Conservation (phyloP, 768 basidiomycete genomes). For the Pleurotus tuber-regium region DNA sequence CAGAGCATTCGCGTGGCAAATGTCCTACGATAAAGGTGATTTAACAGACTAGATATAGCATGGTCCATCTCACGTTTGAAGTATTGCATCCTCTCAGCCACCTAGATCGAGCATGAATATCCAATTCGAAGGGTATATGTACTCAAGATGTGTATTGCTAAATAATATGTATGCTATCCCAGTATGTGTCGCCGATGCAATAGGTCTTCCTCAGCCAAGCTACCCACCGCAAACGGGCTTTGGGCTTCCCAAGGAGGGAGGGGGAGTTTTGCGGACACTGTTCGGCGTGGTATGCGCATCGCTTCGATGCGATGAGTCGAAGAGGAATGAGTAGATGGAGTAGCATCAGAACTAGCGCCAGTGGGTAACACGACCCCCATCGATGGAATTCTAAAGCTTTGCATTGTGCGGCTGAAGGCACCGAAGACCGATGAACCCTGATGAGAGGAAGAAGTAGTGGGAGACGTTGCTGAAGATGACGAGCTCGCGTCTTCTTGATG, state of each 20-base stretch:
- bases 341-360: neutral
- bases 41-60: too few relatives aligned
- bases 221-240: neutral
- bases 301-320: neutral
- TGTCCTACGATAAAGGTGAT: too few relatives aligned
- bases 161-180: too few relatives aligned
- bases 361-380: neutral
- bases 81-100: too few relatives aligned
- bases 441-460: neutral
- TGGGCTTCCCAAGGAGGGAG: neutral
- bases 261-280: neutral
- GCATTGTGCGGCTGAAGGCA: conserved; percentile 51
- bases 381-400: conserved; percentile 36
- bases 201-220: neutral
- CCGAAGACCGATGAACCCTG: conserved; percentile 49
- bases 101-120: neutral
- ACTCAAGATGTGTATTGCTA: neutral
- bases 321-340: neutral
- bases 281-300: conserved; percentile 1
- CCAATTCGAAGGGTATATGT: conserved; percentile 4
- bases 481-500: conserved; percentile 38
- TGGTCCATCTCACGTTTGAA: too few relatives aligned
- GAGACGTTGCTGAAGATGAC: neutral
- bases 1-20: too few relatives aligned
- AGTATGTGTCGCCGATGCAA: conserved; percentile 3